Conservation (phyloP, 148 eudicot species). For the Limonium bicolor region DNA sequence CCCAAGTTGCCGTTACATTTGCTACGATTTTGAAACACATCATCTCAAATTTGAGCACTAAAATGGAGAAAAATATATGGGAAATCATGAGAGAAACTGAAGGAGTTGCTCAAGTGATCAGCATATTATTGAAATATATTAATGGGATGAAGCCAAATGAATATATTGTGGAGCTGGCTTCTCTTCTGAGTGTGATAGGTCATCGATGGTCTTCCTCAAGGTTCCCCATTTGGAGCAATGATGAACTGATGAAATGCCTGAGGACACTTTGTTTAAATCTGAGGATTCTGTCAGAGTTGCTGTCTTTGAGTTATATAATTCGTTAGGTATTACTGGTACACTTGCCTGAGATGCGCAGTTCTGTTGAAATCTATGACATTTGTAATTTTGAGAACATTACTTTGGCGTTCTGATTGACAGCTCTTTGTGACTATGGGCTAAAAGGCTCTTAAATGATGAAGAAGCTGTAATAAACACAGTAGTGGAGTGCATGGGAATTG, state of each 20-base stretch:
- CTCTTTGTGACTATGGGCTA: slow-evolving; percentile 63
- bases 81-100: slow-evolving; percentile 33
- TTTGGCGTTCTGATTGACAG: slow-evolving; percentile 27
- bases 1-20: slow-evolving; percentile 49
- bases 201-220: slow-evolving; percentile 71
- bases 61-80: slow-evolving; percentile 43
- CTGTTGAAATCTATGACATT: too few species aligned
- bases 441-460: slow-evolving; percentile 44
- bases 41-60: slow-evolving; percentile 33
- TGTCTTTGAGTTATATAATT: slow-evolving; percentile 48
- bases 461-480: slow-evolving; percentile 21
- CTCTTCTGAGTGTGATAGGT: slow-evolving; percentile 63
- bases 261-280: slow-evolving; percentile 19
- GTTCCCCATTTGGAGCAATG: slow-evolving; percentile 50
- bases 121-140: slow-evolving; percentile 22
- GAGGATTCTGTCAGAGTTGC: slow-evolving; percentile 31
- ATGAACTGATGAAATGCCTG: slow-evolving; percentile 34
- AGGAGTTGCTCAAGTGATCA: slow-evolving; percentile 31
- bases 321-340: slow-evolving; percentile 80
- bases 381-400: too few species aligned
- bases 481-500: slow-evolving; percentile 37
- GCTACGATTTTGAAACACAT: slow-evolving; percentile 48
- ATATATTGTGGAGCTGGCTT: slow-evolving; percentile 37
- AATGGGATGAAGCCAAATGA: slow-evolving; percentile 24
- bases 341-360: too few species aligned